Evolutionary conservation across 495 filamentous ascomycete species (phyloP), one percentile per base, ranked within the genome.

Genomic region (Xylaria acuta): DNA sequence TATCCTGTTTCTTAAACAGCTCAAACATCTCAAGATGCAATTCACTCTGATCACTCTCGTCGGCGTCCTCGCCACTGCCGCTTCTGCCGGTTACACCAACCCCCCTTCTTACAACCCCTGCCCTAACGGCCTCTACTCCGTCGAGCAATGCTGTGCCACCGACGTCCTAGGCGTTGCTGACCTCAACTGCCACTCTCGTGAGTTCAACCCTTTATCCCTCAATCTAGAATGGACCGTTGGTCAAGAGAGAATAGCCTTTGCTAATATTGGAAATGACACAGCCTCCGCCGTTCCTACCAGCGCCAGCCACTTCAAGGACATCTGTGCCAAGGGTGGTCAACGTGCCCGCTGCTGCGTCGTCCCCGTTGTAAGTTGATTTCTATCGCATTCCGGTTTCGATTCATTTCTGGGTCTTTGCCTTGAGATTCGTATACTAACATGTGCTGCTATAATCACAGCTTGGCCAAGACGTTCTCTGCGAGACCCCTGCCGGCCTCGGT

Each of bases 161-260:
- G 78, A 84, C 64, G 82, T 84, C 56, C 81, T 85, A n/a, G 80
- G 80, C 64, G 72, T 85, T 66, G 82, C 82, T 25, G 82, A 84
- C 71, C 72, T 85, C 58, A 76, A 85, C 74, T 85, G 83, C 75
- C 25, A 34, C 18, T 41, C 60, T 72, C 82, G 83, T 85, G 79
- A 74, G 82, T 77, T 11, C n/a, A 3, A 25, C 5, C 3, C 25
- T 32, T 32, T 3, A 40, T 53, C 1, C 20, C n/a, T 27, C n/a
- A 0, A 22, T 7, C 22, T 30, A 20, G 3, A 36, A 36, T 8
- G 34, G 5, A 7, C 16, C 1, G 2, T 36, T 0, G 12, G 16
- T 40, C 18, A 45, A 45, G 30, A 27, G 6, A 18, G 47, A 41
- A 54, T 14, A 41, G 53, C 1, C 12, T 54, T 34, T 25, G 41